phyloP scores from a whole-genome alignment of 345 rosid species.

The Psidium guajava region DNA sequence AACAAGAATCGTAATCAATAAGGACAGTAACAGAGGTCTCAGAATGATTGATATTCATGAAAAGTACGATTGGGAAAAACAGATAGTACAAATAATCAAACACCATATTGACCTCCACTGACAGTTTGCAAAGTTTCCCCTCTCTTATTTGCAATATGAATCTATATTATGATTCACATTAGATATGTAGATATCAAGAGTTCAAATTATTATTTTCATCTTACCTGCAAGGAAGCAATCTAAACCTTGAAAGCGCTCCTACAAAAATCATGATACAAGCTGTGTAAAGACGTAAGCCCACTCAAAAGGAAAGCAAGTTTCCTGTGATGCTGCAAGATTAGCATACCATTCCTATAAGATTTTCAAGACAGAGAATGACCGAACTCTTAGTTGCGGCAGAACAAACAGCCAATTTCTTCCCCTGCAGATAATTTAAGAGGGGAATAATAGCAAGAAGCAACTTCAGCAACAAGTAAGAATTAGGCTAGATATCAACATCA shows the following conservation, averaged over 20 bases:
- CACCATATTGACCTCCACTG: not conserved
- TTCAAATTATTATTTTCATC: not conserved
- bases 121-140: not conserved
- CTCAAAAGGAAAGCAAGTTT: not conserved
- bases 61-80: not conserved
- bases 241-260: conserved; percentile 81
- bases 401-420: conserved; percentile 73
- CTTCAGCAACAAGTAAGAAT: not conserved
- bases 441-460: not conserved
- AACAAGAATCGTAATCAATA: not conserved
- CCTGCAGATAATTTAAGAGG: conserved; percentile 21
- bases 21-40: not conserved
- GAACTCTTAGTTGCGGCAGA: conserved; percentile 99
- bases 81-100: not conserved
- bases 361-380: conserved; percentile 81
- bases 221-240: conserved; percentile 97
- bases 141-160: not conserved
- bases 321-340: not conserved
- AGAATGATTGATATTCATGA: not conserved
- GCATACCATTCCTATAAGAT: conserved; percentile 66
- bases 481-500: not conserved
- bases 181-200: not conserved
- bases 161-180: not conserved
- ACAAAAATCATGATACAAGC: not conserved
- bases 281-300: not conserved